Percentiles rank a stretch among this genome's conserved stretches.
phyloP scores from a whole-genome alignment of 2,329 filamentous ascomycete species.

The Microdochium trichocladiopsis region DNA sequence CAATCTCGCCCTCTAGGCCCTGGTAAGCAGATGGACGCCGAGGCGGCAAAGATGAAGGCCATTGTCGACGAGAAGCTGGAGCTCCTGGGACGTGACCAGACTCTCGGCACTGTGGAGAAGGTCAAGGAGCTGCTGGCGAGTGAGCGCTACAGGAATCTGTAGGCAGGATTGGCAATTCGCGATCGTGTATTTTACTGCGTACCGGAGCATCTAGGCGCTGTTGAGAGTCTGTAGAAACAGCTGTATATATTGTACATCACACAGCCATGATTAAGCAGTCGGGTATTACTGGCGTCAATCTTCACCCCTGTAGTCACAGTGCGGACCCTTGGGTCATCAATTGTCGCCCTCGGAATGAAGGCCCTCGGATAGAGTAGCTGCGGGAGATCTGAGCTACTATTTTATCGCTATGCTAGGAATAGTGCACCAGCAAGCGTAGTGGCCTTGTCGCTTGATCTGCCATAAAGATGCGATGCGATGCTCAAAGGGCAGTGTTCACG shows the following conservation, averaged over 20 bases:
- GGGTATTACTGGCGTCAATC: background rate
- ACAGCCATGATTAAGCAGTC: background rate
- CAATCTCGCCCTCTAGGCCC: slow-evolving; percentile 29
- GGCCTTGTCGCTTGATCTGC: no score
- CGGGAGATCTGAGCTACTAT: no score
- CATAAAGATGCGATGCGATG: no score
- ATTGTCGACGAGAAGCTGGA: slow-evolving; percentile 44
- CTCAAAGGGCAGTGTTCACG: no score
- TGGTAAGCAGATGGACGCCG: slow-evolving; percentile 39
- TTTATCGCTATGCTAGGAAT: no score
- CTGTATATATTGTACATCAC: slow-evolving; percentile 1
- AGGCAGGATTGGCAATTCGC: slow-evolving; percentile 9
- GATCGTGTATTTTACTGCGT: slow-evolving; percentile 6
- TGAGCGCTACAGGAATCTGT: slow-evolving; percentile 35
- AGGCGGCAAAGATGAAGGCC: slow-evolving; percentile 24
- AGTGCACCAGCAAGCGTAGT: no score
- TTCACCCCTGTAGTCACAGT: no score
- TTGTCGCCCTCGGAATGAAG: no score
- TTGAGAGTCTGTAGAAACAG: background rate
- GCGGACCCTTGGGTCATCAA: no score
- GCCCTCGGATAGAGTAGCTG: no score
- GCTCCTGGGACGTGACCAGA: slow-evolving; percentile 45
- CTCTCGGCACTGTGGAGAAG: slow-evolving; percentile 42
- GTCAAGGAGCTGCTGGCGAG: slow-evolving; percentile 50
- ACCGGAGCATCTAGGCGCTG: background rate